Base-by-base conservation (phyloP, 129 eudicot genomes). In the Arctium lappa region DNA sequence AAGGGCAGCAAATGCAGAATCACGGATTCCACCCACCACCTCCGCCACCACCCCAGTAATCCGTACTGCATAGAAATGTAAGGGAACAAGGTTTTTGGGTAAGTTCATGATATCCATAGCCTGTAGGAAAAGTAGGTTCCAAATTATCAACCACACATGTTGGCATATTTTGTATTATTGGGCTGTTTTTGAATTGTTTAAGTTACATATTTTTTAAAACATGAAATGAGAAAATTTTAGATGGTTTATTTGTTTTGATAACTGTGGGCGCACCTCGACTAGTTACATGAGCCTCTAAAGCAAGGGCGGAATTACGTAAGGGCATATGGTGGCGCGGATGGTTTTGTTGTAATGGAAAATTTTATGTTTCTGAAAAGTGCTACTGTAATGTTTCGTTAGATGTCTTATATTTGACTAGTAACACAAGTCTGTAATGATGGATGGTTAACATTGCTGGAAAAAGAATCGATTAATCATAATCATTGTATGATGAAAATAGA, bases 1-100 rank as follows among this genome's bases (percentile, higher is more conserved):
- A 87, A 15, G 98, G 96, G 75, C 98, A 91, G 73, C 92, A 90
- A 62, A 86, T 89, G 94, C 94, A 81, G 73, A 88, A 88, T 29
- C 91, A 87, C 62, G 90, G 90, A 22, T 18, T 75, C 12, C 90
- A 72, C 30, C 96, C 88, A 50, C 97, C 93, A 6, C 98, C 98
- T 0, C 98, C 98, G 0, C 98, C 94, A 34, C 98, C 97, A 6
- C 80, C 75, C 50, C 85, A 66, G 80, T 82, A 66, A 82, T 31
- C 2, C 6, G 0, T 46, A 46, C 3, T 46, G 56, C 56, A 11
- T 46, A 50, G 63, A 50, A 50, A 50, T 48, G 53, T 46, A 46
- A 46, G 2, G 60, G 6, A 13, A 50, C 63, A 13, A 8, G 3
- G 56, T 46, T 46, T 11, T 11, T 44, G 53, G 66, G 66, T 3